Evolutionary conservation across 345 rosid species (phyloP).

Genomic region (Conringia planisiliqua): DNA sequence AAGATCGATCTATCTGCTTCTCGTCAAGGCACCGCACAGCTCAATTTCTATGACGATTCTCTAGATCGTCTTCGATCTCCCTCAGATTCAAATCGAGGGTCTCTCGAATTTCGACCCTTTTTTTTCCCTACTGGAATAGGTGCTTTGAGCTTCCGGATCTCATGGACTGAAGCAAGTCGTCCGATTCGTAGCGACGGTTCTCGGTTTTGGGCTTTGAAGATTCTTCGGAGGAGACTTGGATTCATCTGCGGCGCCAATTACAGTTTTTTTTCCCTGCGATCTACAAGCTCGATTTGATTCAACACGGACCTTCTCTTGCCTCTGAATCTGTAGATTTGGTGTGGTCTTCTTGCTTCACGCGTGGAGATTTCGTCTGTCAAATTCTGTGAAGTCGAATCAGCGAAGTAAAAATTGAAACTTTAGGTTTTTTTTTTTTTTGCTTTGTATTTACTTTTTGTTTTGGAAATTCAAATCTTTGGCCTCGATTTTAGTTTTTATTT

Average conservation of each 20-base stretch:
- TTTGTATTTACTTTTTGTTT: conserved; percentile 27
- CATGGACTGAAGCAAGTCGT: conserved; percentile 2
- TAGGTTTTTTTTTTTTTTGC: background rate
- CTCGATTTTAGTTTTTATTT: conserved; percentile 21
- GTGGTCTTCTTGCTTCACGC: background rate
- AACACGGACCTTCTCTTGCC: background rate
- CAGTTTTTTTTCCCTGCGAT: background rate
- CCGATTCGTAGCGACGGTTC: background rate
- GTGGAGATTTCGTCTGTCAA: conserved; percentile 19
- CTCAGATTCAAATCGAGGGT: conserved; percentile 2
- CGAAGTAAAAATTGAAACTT: conserved; percentile 27
- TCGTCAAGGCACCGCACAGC: conserved; percentile 8
- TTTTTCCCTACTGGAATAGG: background rate
- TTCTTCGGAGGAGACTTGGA: background rate
- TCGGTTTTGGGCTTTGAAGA: conserved; percentile 9
- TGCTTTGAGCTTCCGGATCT: conserved; percentile 26
- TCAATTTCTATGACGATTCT: background rate
- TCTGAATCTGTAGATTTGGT: conserved; percentile 19
- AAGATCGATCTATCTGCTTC: conserved; percentile 18
- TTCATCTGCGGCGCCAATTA: background rate
- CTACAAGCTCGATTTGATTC: conserved; percentile 8
- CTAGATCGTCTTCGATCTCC: background rate
- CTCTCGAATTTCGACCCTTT: background rate
- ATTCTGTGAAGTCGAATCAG: conserved; percentile 29
- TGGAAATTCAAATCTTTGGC: conserved; percentile 40